Percentiles rank a stretch among this genome's conserved stretches.
Evolutionary conservation across 208 protist species (phyloP).

Genomic region (Leishmania aethiopica): DNA sequence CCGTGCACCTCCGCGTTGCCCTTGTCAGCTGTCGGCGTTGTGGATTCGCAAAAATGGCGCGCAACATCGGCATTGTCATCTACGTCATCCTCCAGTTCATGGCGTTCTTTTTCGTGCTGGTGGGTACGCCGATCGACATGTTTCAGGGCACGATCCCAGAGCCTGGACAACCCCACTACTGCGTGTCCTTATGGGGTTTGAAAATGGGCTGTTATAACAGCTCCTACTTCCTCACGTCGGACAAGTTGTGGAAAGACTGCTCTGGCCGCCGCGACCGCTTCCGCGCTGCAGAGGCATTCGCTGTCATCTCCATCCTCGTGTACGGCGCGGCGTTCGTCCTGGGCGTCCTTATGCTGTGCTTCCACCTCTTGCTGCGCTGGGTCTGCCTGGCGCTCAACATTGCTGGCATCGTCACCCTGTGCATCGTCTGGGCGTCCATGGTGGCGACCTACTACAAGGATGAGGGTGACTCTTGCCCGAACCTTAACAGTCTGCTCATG

Average conservation of each 20-base stretch:
- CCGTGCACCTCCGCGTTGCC: too few relatives aligned
- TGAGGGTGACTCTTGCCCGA: too few relatives aligned
- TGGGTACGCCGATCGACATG: constrained; percentile 60
- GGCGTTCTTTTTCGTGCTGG: constrained; percentile 49
- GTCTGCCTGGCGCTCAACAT: constrained; percentile 41
- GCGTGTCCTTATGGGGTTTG: constrained; percentile 54
- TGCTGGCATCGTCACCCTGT: constrained; percentile 18
- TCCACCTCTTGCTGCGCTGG: background rate
- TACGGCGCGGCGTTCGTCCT: too few relatives aligned
- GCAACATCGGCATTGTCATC: too few relatives aligned
- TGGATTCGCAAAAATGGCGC: too few relatives aligned
- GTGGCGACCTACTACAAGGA: constrained; percentile 23
- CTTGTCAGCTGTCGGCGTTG: too few relatives aligned
- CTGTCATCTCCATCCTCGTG: too few relatives aligned
- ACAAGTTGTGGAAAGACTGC: background rate
- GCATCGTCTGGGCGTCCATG: constrained; percentile 47
- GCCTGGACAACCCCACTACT: too few relatives aligned
- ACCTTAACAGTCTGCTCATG: too few relatives aligned
- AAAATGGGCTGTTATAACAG: constrained; percentile 47
- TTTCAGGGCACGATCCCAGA: constrained; percentile 2
- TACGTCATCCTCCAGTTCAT: constrained; percentile 50
- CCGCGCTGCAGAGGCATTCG: too few relatives aligned
- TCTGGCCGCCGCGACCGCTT: background rate
- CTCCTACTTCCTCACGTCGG: too few relatives aligned
- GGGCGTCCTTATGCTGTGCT: too few relatives aligned